phyloP scores from a whole-genome alignment of 306 rosid genomes.

The Malus asiatica region DNA sequence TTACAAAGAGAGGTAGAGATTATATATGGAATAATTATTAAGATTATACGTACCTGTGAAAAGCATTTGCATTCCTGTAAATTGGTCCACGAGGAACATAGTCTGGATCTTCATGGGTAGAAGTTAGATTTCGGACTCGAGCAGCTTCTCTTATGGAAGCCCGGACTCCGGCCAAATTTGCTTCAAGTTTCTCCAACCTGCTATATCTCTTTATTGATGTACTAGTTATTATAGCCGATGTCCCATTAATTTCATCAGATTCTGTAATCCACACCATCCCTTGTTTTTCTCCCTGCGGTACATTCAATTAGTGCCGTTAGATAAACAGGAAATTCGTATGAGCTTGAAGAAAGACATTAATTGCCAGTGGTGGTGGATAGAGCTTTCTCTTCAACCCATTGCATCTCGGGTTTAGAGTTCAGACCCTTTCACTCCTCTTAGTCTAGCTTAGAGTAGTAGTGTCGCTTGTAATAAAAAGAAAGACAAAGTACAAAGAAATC shows the following conservation, averaged over 20 bases:
- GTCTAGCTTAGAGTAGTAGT: too few species aligned
- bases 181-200: slow-evolving; percentile 24
- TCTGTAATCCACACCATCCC: neutral
- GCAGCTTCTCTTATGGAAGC: slow-evolving; percentile 33
- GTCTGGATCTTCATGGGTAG: slow-evolving; percentile 26
- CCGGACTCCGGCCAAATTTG: slow-evolving; percentile 30
- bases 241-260: neutral
- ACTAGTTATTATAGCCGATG: neutral
- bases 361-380: neutral
- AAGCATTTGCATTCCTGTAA: slow-evolving; percentile 37
- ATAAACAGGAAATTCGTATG: too few species aligned
- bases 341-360: neutral
- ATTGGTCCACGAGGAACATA: slow-evolving; percentile 37
- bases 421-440: too few species aligned
- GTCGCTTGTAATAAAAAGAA: neutral
- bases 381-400: too few species aligned
- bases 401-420: too few species aligned
- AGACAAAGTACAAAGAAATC: neutral
- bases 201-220: slow-evolving; percentile 5
- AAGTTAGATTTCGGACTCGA: slow-evolving; percentile 24
- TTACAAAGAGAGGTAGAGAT: too few species aligned
- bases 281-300: slow-evolving; percentile 6
- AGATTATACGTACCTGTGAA: slow-evolving; percentile 29
- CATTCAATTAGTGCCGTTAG: too few species aligned
- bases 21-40: neutral